These are phyloP conservation scores for Megacollybia marginata DNA, from an alignment of 768 basidiomycete genomes.

Conservation along the genomic window DNA sequence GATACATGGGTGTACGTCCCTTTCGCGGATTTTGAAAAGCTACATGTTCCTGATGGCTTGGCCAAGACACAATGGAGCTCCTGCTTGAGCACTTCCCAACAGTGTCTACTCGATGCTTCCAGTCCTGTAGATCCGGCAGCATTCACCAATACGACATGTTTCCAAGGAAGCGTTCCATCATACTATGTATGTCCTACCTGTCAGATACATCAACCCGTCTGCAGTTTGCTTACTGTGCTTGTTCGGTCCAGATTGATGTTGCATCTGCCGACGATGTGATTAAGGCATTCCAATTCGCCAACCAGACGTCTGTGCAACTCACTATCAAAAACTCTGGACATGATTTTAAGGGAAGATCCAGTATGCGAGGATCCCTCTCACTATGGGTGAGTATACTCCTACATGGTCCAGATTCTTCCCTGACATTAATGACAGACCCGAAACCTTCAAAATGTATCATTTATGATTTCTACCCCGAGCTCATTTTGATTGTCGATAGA, in stretches of 20 bases:
- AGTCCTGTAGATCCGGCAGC: slow-evolving; percentile 11
- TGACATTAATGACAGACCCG: slow-evolving; percentile 1
- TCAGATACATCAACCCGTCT: neutral
- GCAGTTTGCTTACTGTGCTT: neutral
- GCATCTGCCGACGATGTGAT: slow-evolving; percentile 11
- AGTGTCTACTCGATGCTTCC: slow-evolving; percentile 22
- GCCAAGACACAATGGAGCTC: slow-evolving; percentile 25
- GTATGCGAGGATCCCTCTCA: slow-evolving; percentile 13
- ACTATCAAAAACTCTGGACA: slow-evolving; percentile 22
- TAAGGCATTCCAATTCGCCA: slow-evolving; percentile 14
- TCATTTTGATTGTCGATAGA: neutral
- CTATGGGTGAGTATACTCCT: slow-evolving; percentile 14
- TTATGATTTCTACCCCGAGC: neutral
- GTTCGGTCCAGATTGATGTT: slow-evolving; percentile 14
- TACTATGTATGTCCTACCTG: slow-evolving; percentile 12
- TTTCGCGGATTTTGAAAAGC: neutral
- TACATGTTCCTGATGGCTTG: neutral
- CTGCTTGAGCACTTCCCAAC: slow-evolving; percentile 18
- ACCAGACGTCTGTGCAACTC: slow-evolving; percentile 13
- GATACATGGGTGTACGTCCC: slow-evolving; percentile 21
- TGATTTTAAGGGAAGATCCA: slow-evolving; percentile 21
- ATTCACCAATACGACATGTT: slow-evolving; percentile 8
- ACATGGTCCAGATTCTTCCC: no score
- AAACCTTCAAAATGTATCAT: slow-evolving; percentile 1
- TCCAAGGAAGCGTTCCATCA: slow-evolving; percentile 12